Base-by-base conservation (phyloP, 371 early-diverging fungal species). In the Syncephalastrum contaminatum region DNA sequence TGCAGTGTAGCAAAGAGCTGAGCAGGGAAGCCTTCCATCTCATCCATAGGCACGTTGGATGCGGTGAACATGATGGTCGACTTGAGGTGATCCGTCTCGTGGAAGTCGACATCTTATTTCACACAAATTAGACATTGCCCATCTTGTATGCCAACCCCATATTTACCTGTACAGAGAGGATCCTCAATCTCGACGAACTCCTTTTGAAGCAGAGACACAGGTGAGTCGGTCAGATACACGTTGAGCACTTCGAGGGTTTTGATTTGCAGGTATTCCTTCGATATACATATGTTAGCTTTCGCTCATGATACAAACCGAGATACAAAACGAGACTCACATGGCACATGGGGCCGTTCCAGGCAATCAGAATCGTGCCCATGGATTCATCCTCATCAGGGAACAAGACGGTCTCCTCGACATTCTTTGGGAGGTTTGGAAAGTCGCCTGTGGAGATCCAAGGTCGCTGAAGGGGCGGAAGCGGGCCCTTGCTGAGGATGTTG, bases 341-440 rank as follows among this genome's bases (percentile, higher is more conserved):
- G 55, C 81, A 70, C 45, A 63, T 64, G 15, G 85, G 83, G 25
- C 87, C 87, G 40, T 82, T 82, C 87, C 87, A 87, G 19, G 79
- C 69, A 57, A 87, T 67, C 4, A 74, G 57, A 0, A 87, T 69
- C 27, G 82, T 79, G 15, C 85, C 87, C 82, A 83, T 85, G 2
- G 81, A 81, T 56, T 88, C 88, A 60, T 88, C 88, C 51, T 86
- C 88, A 30, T 86, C 86, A 2, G 88, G 85, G 65, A 88, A 88
- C 25, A 78, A 61, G 0, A 88, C 82, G 0, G 62, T 69, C 27
- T 81, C 78, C 20, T 74, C 74, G 10, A 81, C 63, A 20, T 83
- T 67, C 50, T 82, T 61, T n/a, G 60, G 56, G 22, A 88, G 53
- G 16, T 72, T 62, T 1, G 84, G 80, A 3, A 80, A 77, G 40